Percentiles rank a stretch among this genome's conserved stretches.
phyloP scores from a whole-genome alignment of 169 alveolate genomes.

The Eimeria zaria region DNA sequence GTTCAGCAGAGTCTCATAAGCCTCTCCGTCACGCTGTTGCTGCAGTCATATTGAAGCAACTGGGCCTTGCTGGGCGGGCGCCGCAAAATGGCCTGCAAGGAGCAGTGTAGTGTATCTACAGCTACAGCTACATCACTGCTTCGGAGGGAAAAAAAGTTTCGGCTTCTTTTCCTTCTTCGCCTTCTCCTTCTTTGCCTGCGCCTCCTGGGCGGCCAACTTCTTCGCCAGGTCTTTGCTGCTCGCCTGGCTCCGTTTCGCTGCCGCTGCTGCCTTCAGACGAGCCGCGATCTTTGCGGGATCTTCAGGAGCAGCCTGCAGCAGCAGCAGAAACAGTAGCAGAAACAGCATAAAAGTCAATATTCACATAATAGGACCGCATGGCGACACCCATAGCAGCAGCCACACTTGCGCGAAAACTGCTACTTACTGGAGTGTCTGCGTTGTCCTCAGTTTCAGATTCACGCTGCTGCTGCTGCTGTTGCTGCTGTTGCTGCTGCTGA shows the following conservation, averaged over 20 bases:
- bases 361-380: background rate
- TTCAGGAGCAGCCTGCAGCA: constrained; percentile 58
- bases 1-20: background rate
- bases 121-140: constrained; percentile 4
- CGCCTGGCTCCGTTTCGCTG: constrained; percentile 60
- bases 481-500: constrained; percentile 14
- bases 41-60: constrained; percentile 8
- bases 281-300: constrained; percentile 75
- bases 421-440: constrained; percentile 57
- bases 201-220: constrained; percentile 72
- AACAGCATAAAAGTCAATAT: background rate
- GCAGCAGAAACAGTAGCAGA: background rate
- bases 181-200: constrained; percentile 69
- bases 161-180: constrained; percentile 75
- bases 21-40: background rate
- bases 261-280: constrained; percentile 74
- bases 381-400: background rate
- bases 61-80: background rate
- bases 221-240: constrained; percentile 66
- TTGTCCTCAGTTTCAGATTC: constrained; percentile 52
- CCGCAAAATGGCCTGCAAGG: background rate
- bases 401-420: background rate
- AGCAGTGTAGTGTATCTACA: background rate
- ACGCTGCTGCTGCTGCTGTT: constrained; percentile 52
- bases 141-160: constrained; percentile 62